These are phyloP conservation scores for Paramyrothecium sp. DNA, from an alignment of 2,329 filamentous ascomycete species.

Conservation along the genomic window DNA sequence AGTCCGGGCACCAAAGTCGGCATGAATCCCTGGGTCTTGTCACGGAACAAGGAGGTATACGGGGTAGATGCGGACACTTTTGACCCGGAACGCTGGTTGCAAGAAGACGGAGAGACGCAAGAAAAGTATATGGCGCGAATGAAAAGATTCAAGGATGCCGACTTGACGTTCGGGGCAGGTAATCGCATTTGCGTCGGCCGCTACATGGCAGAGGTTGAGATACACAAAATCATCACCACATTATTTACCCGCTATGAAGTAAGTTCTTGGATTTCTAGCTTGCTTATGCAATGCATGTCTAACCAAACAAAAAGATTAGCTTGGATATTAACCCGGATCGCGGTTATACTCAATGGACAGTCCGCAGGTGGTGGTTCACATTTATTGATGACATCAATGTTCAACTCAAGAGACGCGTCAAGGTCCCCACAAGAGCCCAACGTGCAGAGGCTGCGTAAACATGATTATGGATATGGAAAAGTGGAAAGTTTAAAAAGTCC, in stretches of 20 bases:
- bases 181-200: neutral
- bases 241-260: neutral
- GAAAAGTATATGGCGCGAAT: neutral
- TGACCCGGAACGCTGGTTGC: conserved; percentile 47
- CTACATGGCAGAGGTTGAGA: neutral
- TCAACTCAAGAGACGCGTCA: no score
- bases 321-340: no score
- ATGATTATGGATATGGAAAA: no score
- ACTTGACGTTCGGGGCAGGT: neutral
- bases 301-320: neutral
- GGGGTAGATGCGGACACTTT: conserved; percentile 43
- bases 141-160: neutral
- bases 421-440: no score
- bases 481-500: no score
- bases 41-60: conserved; percentile 37
- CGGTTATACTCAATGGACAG: neutral
- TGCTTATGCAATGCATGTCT: neutral
- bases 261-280: neutral
- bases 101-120: neutral
- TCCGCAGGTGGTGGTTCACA: neutral
- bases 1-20: conserved; percentile 36
- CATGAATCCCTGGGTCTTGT: conserved; percentile 38
- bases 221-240: neutral
- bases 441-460: no score
- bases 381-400: neutral